Evolutionary conservation across 2,329 filamentous ascomycete species (phyloP).

Genomic region (Leptodontidium sp.): DNA sequence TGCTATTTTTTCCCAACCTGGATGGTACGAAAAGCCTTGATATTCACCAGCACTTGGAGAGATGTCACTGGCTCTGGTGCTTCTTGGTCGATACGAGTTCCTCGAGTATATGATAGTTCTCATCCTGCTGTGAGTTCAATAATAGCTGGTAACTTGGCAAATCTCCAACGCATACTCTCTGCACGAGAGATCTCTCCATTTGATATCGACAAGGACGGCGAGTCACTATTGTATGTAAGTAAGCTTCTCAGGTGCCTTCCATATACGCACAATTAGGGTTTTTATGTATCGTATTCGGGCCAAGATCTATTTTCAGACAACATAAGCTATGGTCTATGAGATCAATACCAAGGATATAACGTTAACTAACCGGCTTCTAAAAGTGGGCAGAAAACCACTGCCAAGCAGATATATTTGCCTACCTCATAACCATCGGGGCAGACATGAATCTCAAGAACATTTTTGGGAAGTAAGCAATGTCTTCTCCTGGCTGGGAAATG

Average conservation of each 20-base stretch:
- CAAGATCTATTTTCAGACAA: not conserved
- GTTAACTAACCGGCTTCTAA: not conserved
- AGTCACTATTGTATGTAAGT: conserved; percentile 5
- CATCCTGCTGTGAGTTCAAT: conserved; percentile 2
- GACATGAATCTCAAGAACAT: not conserved
- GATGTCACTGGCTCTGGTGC: conserved; percentile 18
- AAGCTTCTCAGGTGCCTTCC: not conserved
- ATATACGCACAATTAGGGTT: not conserved
- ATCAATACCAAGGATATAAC: not conserved
- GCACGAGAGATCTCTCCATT: not conserved
- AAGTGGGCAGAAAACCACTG: not conserved
- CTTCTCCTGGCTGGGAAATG: not conserved
- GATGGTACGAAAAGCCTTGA: conserved; percentile 8
- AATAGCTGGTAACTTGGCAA: not conserved
- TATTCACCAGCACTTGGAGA: conserved; percentile 18
- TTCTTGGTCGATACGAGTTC: conserved; percentile 16
- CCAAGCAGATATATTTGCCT: conserved; percentile 12
- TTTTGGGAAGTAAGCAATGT: not conserved
- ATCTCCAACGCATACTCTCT: not conserved
- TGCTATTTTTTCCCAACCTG: conserved; percentile 17
- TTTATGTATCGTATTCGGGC: not conserved
- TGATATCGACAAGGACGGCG: not conserved
- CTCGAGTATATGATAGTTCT: not conserved
- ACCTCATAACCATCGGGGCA: not conserved
- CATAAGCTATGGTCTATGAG: not conserved